A percentile compares a stretch with the other conserved stretches of the same genome.
Evolutionary conservation across 805 yeast genomes (phyloP).

Genomic region (Saturnispora bothae): DNA sequence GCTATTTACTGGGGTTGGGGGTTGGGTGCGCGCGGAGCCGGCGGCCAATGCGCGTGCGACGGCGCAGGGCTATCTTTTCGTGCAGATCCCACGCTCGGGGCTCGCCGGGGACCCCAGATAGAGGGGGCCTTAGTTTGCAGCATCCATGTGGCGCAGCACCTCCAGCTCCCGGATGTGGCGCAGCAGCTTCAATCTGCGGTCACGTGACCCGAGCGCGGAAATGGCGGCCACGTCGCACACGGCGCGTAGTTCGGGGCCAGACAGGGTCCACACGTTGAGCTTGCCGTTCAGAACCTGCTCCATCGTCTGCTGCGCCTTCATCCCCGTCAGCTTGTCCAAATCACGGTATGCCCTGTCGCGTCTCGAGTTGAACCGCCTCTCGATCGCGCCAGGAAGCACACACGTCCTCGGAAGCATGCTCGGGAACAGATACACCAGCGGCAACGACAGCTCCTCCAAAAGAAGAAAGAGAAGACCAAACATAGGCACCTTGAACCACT

Average conservation of each 20-base stretch:
- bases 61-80: too few relatives aligned
- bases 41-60: too few relatives aligned
- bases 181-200: conserved; percentile 3
- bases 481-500: conserved; percentile 44
- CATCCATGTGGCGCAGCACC: conserved; percentile 7
- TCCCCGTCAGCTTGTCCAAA: not conserved
- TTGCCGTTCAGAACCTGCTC: not conserved
- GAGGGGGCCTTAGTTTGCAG: too few relatives aligned
- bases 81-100: too few relatives aligned
- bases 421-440: conserved; percentile 43
- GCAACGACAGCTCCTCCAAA: conserved; percentile 47
- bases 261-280: not conserved
- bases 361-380: conserved; percentile 3
- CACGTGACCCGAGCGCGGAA: conserved; percentile 7
- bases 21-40: too few relatives aligned
- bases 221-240: not conserved
- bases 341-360: not conserved
- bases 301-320: not conserved
- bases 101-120: too few relatives aligned
- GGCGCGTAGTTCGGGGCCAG: not conserved
- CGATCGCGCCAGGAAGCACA: conserved; percentile 32
- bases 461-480: conserved; percentile 45
- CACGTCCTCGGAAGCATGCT: conserved; percentile 54
- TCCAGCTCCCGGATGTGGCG: conserved; percentile 8
- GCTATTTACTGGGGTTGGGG: too few relatives aligned